phyloP scores from a whole-genome alignment of 2,329 filamentous ascomycete genomes.

The Pseudocercospora cruenta region DNA sequence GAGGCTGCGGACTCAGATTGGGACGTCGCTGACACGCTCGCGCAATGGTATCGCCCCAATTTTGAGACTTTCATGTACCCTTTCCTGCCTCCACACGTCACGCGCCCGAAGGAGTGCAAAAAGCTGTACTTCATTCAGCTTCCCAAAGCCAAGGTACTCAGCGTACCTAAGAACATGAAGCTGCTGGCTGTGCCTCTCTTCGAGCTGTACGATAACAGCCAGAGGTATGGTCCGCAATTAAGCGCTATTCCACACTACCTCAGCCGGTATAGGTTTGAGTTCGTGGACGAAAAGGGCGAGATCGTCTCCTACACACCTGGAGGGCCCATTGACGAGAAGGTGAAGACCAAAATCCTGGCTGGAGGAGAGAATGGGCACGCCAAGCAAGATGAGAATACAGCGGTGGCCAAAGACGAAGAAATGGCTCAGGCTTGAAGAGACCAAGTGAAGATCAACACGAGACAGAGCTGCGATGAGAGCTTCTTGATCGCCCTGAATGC shows the following conservation, averaged over 20 bases:
- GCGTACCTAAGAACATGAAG: constrained; percentile 99
- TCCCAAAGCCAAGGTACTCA: constrained; percentile 88
- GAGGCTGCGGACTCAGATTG: constrained; percentile 67
- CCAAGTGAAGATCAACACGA: background rate
- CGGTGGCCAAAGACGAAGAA: constrained; percentile 15
- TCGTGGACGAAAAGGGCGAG: constrained; percentile 89
- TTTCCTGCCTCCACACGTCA: constrained; percentile 94
- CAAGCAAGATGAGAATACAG: constrained; percentile 4
- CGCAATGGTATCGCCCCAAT: constrained; percentile 98
- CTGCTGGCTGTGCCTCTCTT: constrained; percentile 94
- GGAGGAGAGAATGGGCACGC: constrained; percentile 32
- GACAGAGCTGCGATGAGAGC: background rate
- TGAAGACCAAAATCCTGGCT: constrained; percentile 38
- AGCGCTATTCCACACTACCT: constrained; percentile 95
- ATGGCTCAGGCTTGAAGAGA: constrained; percentile 19
- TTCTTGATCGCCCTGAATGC: background rate
- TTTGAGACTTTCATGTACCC: constrained; percentile 99
- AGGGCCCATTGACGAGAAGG: constrained; percentile 34
- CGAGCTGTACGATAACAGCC: constrained; percentile 97
- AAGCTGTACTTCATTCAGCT: constrained; percentile 98
- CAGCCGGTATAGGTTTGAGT: constrained; percentile 96
- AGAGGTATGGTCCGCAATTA: constrained; percentile 90
- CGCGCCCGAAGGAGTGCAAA: constrained; percentile 97
- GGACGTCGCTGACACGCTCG: constrained; percentile 91
- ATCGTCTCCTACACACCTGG: constrained; percentile 59